Conservation (phyloP, 1,139 yeast species). For the Lodderomyces theae region DNA sequence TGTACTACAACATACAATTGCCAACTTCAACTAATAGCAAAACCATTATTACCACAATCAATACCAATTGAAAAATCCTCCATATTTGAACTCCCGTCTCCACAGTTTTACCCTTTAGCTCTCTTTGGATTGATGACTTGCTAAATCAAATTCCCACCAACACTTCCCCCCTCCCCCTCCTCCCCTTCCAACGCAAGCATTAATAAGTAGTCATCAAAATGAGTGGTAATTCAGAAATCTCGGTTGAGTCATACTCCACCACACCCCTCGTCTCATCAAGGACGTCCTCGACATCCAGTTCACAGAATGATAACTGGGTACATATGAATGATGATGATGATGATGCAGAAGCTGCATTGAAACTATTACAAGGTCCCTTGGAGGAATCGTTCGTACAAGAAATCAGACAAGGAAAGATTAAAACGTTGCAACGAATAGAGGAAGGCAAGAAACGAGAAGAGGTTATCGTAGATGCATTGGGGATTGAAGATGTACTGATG, state of each 20-base stretch:
- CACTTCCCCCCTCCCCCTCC: no score
- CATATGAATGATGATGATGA: conserved; percentile 46
- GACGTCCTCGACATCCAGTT: not conserved
- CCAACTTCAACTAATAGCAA: no score
- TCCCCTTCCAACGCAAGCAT: no score
- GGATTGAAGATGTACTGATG: conserved; percentile 25
- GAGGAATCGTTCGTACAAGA: conserved; percentile 29
- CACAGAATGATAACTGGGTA: conserved; percentile 8
- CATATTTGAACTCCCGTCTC: not conserved
- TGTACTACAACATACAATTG: no score
- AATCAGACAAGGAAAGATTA: not conserved
- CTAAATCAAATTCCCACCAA: not conserved
- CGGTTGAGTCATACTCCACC: not conserved
- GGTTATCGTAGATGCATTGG: not conserved
- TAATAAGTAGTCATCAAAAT: not conserved
- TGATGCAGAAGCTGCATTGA: conserved; percentile 30
- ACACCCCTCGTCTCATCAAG: not conserved
- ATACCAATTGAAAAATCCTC: no score
- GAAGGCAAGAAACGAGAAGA: conserved; percentile 4
- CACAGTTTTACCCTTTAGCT: not conserved
- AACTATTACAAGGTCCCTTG: conserved; percentile 34
- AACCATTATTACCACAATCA: not conserved
- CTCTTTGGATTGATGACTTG: conserved; percentile 1
- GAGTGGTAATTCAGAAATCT: not conserved
- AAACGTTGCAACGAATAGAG: conserved; percentile 8